phyloP scores from a whole-genome alignment of 306 rosid species.

The Styphnolobium japonicum region DNA sequence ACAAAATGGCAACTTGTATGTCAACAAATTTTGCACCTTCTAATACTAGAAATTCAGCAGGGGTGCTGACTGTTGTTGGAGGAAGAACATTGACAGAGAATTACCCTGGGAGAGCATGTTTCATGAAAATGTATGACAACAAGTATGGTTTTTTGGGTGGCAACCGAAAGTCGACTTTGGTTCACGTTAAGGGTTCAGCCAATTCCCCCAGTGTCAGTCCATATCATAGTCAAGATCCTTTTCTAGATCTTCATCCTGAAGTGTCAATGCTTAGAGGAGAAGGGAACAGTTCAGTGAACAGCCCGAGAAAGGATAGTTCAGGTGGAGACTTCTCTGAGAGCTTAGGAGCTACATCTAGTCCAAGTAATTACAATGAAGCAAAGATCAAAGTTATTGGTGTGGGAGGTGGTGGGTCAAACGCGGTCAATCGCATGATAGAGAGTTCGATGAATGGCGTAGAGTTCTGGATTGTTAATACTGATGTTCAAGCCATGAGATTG shows the following conservation, averaged over 20 bases:
- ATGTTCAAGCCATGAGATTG: conserved; percentile 82
- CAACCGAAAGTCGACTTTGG: conserved; percentile 31
- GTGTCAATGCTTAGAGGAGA: conserved; percentile 81
- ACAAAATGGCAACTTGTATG: conserved; percentile 51
- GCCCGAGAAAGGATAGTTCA: conserved; percentile 52
- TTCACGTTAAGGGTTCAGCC: conserved; percentile 49
- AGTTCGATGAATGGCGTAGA: conserved; percentile 84
- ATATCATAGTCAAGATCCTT: conserved; percentile 67
- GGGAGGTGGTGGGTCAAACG: conserved; percentile 92
- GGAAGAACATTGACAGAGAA: conserved; percentile 40
- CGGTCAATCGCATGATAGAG: conserved; percentile 91
- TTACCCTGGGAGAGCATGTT: conserved; percentile 38
- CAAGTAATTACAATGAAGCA: conserved; percentile 55
- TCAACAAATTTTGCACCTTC: conserved; percentile 47
- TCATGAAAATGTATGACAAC: conserved; percentile 38
- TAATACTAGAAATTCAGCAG: conserved; percentile 44
- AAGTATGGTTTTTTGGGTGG: conserved; percentile 36
- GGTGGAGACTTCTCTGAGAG: conserved; percentile 50
- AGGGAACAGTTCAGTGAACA: conserved; percentile 40
- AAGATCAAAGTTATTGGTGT: conserved; percentile 83
- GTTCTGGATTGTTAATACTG: conserved; percentile 88
- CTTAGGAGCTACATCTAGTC: conserved; percentile 36
- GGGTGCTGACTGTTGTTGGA: conserved; percentile 40
- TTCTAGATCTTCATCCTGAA: conserved; percentile 83
- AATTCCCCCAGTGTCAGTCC: conserved; percentile 49